phyloP scores from a whole-genome alignment of 148 eudicot genomes.

The Dianthus caryophyllus region DNA sequence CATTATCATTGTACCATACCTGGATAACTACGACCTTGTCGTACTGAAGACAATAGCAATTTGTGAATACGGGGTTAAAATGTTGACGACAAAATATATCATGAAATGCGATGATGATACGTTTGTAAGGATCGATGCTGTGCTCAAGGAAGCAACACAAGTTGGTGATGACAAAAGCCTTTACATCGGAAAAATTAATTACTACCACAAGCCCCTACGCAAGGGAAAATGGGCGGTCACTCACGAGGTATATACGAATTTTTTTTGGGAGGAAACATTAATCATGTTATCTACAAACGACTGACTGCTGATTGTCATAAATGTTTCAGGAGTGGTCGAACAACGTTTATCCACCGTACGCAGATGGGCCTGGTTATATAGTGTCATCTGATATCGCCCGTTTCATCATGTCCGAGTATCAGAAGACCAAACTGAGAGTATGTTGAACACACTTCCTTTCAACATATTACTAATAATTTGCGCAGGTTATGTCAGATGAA shows the following conservation, averaged over 20 bases:
- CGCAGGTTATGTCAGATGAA: not conserved
- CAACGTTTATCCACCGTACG: conserved; percentile 72
- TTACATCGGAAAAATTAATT: conserved; percentile 74
- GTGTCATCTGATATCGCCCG: conserved; percentile 62
- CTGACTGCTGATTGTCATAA: not conserved
- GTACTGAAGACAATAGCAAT: conserved; percentile 84
- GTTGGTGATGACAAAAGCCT: conserved; percentile 41
- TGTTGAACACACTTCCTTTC: not conserved
- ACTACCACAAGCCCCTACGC: conserved; percentile 69
- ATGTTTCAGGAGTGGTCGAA: conserved; percentile 69
- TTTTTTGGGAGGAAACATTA: too few species aligned
- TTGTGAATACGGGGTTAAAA: conserved; percentile 80
- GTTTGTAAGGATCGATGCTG: conserved; percentile 79
- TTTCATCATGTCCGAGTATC: conserved; percentile 47
- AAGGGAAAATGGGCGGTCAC: conserved; percentile 91
- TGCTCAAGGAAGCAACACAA: conserved; percentile 49
- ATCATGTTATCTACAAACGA: not conserved
- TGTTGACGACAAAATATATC: conserved; percentile 51
- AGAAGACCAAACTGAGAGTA: conserved; percentile 60
- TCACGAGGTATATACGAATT: conserved; percentile 50
- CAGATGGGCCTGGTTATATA: conserved; percentile 80
- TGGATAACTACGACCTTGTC: conserved; percentile 87
- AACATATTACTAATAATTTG: not conserved
- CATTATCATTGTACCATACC: conserved; percentile 69
- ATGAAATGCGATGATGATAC: conserved; percentile 96